These are phyloP conservation scores for Hymenochaete sp. DNA, from an alignment of 1,284 basidiomycete species.

Conservation along the genomic window DNA sequence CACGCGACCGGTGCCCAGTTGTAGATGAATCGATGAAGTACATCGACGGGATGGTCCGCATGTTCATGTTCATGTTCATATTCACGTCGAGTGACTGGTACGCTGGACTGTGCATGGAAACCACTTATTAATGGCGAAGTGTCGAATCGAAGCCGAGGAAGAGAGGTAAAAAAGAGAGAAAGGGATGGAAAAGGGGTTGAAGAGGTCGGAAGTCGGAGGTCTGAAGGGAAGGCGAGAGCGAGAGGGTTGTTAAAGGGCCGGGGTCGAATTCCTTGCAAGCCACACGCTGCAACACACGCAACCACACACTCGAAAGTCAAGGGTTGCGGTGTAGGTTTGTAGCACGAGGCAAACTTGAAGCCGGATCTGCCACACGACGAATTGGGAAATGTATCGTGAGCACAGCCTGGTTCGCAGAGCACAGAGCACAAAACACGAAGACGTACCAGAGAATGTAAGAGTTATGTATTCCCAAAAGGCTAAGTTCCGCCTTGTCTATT, in stretches of 20 bases:
- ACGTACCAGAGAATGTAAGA: no score
- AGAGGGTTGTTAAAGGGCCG: background rate
- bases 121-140: background rate
- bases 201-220: background rate
- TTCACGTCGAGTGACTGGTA: constrained; percentile 5
- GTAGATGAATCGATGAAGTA: constrained; percentile 15
- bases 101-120: constrained; percentile 11
- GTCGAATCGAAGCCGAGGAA: background rate
- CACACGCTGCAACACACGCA: no score
- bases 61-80: constrained; percentile 1
- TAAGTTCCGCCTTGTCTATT: no score
- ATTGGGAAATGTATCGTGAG: no score
- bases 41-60: constrained; percentile 12
- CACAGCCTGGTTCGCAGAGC: no score
- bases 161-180: background rate
- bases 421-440: no score
- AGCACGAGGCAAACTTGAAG: no score
- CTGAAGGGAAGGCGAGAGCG: background rate
- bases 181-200: background rate
- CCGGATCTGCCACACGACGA: no score
- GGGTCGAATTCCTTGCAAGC: no score
- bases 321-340: no score
- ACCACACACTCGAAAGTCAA: no score
- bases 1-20: constrained; percentile 6
- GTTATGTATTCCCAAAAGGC: no score